Conservation (phyloP, 306 rosid species). For the Herpetospermum pedunculosum region DNA sequence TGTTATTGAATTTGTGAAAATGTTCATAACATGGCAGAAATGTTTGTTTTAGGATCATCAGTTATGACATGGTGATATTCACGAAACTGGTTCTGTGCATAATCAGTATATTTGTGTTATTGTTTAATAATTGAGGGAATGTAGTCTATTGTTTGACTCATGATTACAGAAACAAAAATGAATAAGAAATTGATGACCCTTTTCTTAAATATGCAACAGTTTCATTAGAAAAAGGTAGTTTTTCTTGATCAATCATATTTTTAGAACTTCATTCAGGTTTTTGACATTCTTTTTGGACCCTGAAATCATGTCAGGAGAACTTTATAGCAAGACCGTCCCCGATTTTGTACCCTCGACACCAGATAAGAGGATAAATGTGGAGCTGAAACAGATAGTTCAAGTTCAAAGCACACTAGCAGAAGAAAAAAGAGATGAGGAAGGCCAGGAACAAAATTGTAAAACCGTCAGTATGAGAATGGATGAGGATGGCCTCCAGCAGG, state of each 20-base stretch:
- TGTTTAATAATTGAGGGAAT: neutral
- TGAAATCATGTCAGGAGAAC: slow-evolving; percentile 6
- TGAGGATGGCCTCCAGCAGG: slow-evolving; percentile 20
- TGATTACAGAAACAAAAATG: neutral
- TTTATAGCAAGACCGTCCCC: slow-evolving; percentile 16
- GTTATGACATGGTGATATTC: neutral
- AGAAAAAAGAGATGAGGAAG: slow-evolving; percentile 15
- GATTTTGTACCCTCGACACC: slow-evolving; percentile 39
- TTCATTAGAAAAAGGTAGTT: neutral
- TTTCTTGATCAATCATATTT: neutral
- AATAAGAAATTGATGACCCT: neutral
- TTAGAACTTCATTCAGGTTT: neutral
- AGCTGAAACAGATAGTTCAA: slow-evolving; percentile 15
- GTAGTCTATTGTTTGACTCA: neutral
- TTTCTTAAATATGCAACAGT: neutral
- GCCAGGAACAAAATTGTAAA: slow-evolving; percentile 15
- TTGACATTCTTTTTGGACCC: neutral
- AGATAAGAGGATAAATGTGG: slow-evolving; percentile 23
- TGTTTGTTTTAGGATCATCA: neutral
- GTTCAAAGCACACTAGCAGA: slow-evolving; percentile 10
- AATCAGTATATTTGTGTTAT: neutral
- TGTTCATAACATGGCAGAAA: neutral
- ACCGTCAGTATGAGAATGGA: slow-evolving; percentile 8
- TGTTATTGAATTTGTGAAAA: neutral
- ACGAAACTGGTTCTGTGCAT: neutral